Evolutionary conservation across 495 filamentous ascomycete genomes (phyloP).

Genomic region (Hyaloscypha finlandica): DNA sequence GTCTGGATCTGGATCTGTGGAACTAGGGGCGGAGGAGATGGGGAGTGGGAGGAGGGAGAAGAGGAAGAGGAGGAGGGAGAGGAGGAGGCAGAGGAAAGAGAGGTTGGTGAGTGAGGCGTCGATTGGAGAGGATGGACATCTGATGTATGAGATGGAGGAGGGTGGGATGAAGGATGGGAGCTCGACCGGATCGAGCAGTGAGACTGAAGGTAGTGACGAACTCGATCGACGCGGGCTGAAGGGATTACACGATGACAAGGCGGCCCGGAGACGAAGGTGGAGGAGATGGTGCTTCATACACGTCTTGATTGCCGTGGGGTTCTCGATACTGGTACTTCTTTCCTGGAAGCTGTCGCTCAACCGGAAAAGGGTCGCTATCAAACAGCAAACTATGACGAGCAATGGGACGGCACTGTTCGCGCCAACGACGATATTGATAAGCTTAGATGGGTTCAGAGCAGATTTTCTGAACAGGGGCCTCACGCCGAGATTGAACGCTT

Average conservation of each 20-base stretch:
- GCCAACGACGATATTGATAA: conserved; percentile 91
- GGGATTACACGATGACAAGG: conserved; percentile 45
- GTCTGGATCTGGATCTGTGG: not conserved
- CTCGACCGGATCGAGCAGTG: conserved; percentile 54
- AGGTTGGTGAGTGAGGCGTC: conserved; percentile 50
- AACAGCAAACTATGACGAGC: conserved; percentile 42
- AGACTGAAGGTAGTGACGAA: conserved; percentile 53
- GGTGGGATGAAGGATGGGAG: conserved; percentile 69
- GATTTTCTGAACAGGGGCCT: conserved; percentile 85
- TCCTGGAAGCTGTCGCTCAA: conserved; percentile 51
- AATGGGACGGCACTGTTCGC: conserved; percentile 86
- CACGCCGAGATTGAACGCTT: conserved; percentile 77
- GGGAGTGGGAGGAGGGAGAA: conserved; percentile 38
- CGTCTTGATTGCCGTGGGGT: conserved; percentile 49
- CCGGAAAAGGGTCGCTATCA: conserved; percentile 34
- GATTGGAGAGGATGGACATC: conserved; percentile 66
- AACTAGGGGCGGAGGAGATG: conserved; percentile 58
- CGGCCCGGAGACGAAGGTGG: conserved; percentile 43
- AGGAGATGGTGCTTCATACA: conserved; percentile 55
- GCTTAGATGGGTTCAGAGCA: conserved; percentile 94
- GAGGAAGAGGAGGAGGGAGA: conserved; percentile 29
- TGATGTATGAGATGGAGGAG: conserved; percentile 91
- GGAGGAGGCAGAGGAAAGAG: conserved; percentile 47
- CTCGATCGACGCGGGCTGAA: conserved; percentile 50
- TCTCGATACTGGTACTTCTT: conserved; percentile 51